Evolutionary conservation across 2,329 filamentous ascomycete species (phyloP).

Genomic region (Monascus ruber): DNA sequence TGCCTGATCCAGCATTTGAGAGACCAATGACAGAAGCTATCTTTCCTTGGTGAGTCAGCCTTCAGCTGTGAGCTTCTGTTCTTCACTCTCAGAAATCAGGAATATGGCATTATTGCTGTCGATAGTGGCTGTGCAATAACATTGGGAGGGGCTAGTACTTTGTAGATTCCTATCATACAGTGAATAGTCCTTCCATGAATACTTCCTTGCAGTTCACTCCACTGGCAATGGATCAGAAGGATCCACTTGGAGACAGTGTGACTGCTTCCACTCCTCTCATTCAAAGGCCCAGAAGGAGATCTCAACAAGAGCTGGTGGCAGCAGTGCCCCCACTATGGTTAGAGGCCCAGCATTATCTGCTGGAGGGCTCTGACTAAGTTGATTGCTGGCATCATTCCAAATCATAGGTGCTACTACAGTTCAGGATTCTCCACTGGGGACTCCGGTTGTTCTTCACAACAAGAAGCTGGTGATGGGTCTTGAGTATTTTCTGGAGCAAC

Average conservation of each 20-base stretch:
- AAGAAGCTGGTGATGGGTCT: neutral
- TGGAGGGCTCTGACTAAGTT: neutral
- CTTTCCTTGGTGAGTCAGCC: neutral
- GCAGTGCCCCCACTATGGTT: neutral
- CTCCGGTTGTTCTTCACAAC: neutral
- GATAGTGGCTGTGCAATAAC: constrained; percentile 3
- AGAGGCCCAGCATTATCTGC: neutral
- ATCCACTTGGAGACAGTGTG: constrained; percentile 5
- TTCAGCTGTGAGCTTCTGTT: neutral
- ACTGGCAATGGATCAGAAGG: constrained; percentile 4
- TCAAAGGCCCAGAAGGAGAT: constrained; percentile 6
- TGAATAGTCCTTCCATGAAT: constrained; percentile 7
- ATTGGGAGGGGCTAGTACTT: constrained; percentile 4
- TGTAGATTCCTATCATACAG: constrained; percentile 6
- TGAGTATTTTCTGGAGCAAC: neutral
- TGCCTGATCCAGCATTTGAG: neutral
- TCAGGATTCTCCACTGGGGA: constrained; percentile 1
- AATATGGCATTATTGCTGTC: constrained; percentile 1
- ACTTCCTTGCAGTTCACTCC: constrained; percentile 5
- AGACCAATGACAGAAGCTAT: neutral
- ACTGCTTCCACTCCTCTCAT: constrained; percentile 5
- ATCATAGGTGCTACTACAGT: neutral
- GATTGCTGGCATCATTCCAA: neutral
- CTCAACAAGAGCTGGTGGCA: constrained; percentile 2
- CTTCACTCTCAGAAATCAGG: neutral